Base-by-base conservation (phyloP, 352 stramenopile genomes). In the Aphanomyces stellatus region DNA sequence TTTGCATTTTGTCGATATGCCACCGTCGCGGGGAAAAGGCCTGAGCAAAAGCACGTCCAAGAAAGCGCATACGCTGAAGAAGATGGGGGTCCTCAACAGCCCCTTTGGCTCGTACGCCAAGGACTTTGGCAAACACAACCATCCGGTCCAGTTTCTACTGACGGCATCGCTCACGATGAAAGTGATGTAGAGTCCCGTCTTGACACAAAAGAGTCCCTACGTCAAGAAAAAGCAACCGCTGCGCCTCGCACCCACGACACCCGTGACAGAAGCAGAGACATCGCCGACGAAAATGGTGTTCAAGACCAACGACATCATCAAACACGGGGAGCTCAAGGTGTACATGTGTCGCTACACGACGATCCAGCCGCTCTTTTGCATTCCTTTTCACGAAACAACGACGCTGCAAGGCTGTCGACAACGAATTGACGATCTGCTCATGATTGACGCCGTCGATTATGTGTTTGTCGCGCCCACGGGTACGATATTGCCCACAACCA, bases 281-380 rank as follows among this genome's bases (percentile, higher is more conserved):
- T 65, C 59, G 19, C 59, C 59, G 24, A 35, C 59, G 8, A 65
- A 65, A 27, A 51, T 65, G 27, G 22, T 17, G 28, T 65, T 65
- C 30, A 55, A 65, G 27, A 65, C 59, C 25, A 65, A 65, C 35
- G 59, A 53, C 34, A 65, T 65, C 15, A 55, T 65, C 46, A 65
- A 65, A 19, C 59, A 65, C 19, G 59, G 59, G 17, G 59, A 65
- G 15, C 46, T 65, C 25, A 65, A 65, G 28, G 35, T 65, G 27
- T 65, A 65, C 28, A 65, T 65, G 59, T 65, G 59, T 30, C 59
- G 59, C 13, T 55, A 65, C 35, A 65, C 34, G 46, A 65, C 59
- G 6, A 65, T 65, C 46, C 59, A 65, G 59, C 59, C 59, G 27
- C 46, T 65, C 0, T 65, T 65, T 55, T 65, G 59, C 59, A 55